Conservation (phyloP, 1,284 basidiomycete species). For the Ustilago loliicola region DNA sequence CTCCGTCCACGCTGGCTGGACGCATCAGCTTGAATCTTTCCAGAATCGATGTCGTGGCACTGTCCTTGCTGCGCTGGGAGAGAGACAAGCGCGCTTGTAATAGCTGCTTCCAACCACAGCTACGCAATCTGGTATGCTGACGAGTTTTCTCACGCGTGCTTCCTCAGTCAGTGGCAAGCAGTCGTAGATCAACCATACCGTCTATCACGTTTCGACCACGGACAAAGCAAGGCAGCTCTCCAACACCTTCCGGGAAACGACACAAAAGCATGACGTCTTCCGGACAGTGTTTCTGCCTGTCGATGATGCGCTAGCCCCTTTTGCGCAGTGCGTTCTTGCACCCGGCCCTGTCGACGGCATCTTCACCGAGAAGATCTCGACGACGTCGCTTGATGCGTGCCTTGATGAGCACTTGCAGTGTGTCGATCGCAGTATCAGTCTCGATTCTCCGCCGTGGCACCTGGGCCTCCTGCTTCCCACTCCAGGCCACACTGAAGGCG, state of each 20-base stretch:
- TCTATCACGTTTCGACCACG: no score
- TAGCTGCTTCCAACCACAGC: conserved; percentile 23
- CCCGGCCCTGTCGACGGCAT: conserved; percentile 4
- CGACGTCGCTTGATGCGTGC: not conserved
- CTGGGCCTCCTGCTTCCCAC: conserved; percentile 14
- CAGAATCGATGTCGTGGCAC: no score
- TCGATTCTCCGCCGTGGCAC: conserved; percentile 26
- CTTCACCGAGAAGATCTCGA: not conserved
- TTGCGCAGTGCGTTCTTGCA: conserved; percentile 30
- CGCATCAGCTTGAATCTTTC: no score
- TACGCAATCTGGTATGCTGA: conserved; percentile 38
- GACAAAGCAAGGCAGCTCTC: conserved; percentile 11
- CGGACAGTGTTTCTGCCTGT: conserved; percentile 26
- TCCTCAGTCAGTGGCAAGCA: not conserved
- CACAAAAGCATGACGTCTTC: conserved; percentile 9
- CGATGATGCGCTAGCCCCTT: conserved; percentile 33
- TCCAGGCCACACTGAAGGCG: not conserved
- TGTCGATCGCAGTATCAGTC: conserved; percentile 7
- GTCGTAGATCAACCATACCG: no score
- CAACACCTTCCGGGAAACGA: conserved; percentile 2
- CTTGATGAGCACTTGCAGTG: conserved; percentile 10
- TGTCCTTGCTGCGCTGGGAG: no score
- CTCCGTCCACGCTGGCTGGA: no score
- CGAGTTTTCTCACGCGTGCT: conserved; percentile 22
- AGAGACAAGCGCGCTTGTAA: no score